Conservation (phyloP, 1,284 basidiomycete species). For the Fomitopsis schrenkii region DNA sequence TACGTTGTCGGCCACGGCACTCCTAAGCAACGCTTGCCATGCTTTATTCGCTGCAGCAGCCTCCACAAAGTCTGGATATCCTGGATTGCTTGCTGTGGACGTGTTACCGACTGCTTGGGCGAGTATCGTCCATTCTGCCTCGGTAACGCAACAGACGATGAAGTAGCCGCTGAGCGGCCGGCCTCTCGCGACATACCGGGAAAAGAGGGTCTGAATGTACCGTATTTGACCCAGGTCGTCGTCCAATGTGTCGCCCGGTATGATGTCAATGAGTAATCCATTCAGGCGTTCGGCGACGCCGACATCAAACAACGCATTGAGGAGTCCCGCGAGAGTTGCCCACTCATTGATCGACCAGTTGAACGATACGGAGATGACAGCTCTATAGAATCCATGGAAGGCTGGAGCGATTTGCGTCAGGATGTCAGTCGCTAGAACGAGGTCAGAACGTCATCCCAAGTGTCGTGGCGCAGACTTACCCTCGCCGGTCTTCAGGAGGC, state of each 20-base stretch:
- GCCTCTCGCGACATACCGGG: constrained; percentile 71
- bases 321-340: constrained; percentile 49
- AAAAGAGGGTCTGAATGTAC: constrained; percentile 69
- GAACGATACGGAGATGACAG: constrained; percentile 75
- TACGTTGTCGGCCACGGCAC: constrained; percentile 39
- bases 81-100: constrained; percentile 20
- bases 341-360: constrained; percentile 72
- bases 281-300: constrained; percentile 67
- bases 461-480: constrained; percentile 38
- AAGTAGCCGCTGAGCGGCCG: constrained; percentile 86
- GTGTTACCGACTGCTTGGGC: constrained; percentile 68
- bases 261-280: constrained; percentile 56
- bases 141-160: constrained; percentile 80
- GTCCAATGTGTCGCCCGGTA: constrained; percentile 45
- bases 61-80: constrained; percentile 44
- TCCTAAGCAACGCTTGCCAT: constrained; percentile 66
- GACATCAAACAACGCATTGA: constrained; percentile 56
- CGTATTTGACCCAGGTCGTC: constrained; percentile 46
- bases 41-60: constrained; percentile 79
- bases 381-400: constrained; percentile 85
- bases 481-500: constrained; percentile 47
- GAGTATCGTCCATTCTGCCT: constrained; percentile 79
- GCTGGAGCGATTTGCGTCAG: constrained; percentile 77
- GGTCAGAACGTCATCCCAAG: not conserved
- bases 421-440: constrained; percentile 55